A percentile compares a stretch with the other conserved stretches of the same genome.
Evolutionary conservation across 2,329 filamentous ascomycete genomes (phyloP).

Genomic region (Escovopsis sp.): DNA sequence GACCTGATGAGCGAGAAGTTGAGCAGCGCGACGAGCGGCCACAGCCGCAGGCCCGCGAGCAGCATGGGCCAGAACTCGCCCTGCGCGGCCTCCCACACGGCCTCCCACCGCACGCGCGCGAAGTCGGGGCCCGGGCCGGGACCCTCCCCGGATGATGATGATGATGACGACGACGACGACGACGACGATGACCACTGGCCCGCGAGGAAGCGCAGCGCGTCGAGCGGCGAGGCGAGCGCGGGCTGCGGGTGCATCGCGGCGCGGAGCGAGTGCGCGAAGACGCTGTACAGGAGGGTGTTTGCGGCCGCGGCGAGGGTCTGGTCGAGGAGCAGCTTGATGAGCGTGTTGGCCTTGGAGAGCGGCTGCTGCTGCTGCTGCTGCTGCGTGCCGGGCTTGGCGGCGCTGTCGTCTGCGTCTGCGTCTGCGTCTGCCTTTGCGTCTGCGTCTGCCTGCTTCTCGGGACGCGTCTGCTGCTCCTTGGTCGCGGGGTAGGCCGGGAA

Average conservation of each 20-base stretch:
- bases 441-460: constrained; percentile 18
- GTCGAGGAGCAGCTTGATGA: constrained; percentile 53
- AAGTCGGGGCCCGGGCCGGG: constrained; percentile 24
- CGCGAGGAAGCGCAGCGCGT: constrained; percentile 14
- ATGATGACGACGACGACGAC: no score
- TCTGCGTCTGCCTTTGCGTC: constrained; percentile 11
- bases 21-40: constrained; percentile 54
- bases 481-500: constrained; percentile 52
- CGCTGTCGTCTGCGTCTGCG: constrained; percentile 5
- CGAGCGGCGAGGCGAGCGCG: constrained; percentile 21
- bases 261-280: constrained; percentile 43
- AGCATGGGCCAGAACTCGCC: constrained; percentile 51
- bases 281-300: constrained; percentile 52
- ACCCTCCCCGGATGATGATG: no score
- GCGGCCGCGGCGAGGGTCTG: constrained; percentile 50
- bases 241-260: constrained; percentile 30
- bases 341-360: constrained; percentile 48
- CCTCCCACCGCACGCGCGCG: constrained; percentile 27
- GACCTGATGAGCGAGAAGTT: constrained; percentile 57
- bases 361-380: not conserved
- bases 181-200: constrained; percentile 12
- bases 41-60: constrained; percentile 52
- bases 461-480: constrained; percentile 15
- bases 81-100: constrained; percentile 28
- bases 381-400: constrained; percentile 16